Evolutionary conservation across 345 rosid genomes (phyloP), one percentile per base, ranked within the genome.

Genomic region (Psidium friedrichsthalianum): DNA sequence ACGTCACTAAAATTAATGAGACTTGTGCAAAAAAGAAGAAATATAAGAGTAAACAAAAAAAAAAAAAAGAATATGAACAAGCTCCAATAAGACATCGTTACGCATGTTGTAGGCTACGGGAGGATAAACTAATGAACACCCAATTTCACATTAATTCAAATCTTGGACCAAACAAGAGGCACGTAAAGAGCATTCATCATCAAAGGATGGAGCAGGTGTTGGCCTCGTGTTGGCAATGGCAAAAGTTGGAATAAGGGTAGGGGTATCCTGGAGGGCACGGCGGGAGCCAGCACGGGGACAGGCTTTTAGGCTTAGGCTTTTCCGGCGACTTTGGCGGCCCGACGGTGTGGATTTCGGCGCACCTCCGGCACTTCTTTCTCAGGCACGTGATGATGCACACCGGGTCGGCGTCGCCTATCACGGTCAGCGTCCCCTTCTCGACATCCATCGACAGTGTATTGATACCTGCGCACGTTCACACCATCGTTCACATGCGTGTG

Each of bases 351-450:
- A 88, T 86, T 16, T 69, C 13, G 24, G 4, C 44, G 5, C 78
- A 69, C 78, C 51, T 64, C 10, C 78, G 49, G 42, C 12, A 10
- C 56, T 55, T 86, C 88, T 86, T 88, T 22, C 64, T 87, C 16
- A 89, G 55, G 40, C 47, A 27, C 10, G 85, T 49, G 0, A 83
- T 5, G 6, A 85, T 78, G 36, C 47, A 29, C 36, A 83, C 86
- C 1, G 85, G 86, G 11, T 87, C 86, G 21, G 85, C 86, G 1
- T 83, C 85, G 14, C 89, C 89, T 29, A 83, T 40, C 24, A 89
- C 58, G 0, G 87, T 89, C 24, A 85, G 54, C n/a, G 40, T 85
- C 55, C 89, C 89, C 83, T 89, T 89, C 51, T 51, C 83, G 0
- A 51, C 61, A 20, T 86, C 83, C n/a, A 83, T 54, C 0, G 80